phyloP scores from a whole-genome alignment of 768 basidiomycete species.

The Lyophyllum shimeji region DNA sequence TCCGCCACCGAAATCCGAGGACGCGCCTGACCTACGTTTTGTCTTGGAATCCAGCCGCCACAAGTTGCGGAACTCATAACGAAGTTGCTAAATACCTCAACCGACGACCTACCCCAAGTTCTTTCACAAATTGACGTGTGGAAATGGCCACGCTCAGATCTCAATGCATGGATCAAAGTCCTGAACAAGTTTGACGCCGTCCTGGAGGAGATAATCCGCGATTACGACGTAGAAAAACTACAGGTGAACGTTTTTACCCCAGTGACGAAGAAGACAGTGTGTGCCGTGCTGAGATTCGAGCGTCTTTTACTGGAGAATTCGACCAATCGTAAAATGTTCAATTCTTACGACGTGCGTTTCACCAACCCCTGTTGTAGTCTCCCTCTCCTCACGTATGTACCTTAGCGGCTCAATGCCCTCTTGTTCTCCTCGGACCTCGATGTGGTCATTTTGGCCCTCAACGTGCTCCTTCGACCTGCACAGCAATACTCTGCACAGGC shows the following conservation, averaged over 20 bases:
- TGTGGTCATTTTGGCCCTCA: conserved; percentile 78
- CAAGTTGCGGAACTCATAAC: conserved; percentile 81
- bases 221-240: conserved; percentile 84
- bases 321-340: conserved; percentile 95
- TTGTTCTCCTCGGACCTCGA: conserved; percentile 89
- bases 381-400: conserved; percentile 7
- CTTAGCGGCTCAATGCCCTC: conserved; percentile 85
- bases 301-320: conserved; percentile 93
- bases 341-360: conserved; percentile 88
- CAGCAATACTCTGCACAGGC: conserved; percentile 93
- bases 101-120: conserved; percentile 68
- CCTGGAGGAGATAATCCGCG: conserved; percentile 76
- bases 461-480: conserved; percentile 86
- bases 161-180: conserved; percentile 95
- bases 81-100: conserved; percentile 62
- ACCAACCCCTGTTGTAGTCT: conserved; percentile 11
- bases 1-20: conserved; percentile 14
- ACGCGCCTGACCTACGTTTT: conserved; percentile 19
- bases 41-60: conserved; percentile 52
- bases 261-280: conserved; percentile 68
- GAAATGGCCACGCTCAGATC: conserved; percentile 95
- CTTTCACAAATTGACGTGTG: conserved; percentile 75
- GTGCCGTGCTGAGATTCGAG: conserved; percentile 86
- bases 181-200: conserved; percentile 94
- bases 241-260: conserved; percentile 81